Percentiles rank a stretch among this genome's conserved stretches.
Evolutionary conservation across 106 monocot species (phyloP).

Genomic region (Acorus gramineus): DNA sequence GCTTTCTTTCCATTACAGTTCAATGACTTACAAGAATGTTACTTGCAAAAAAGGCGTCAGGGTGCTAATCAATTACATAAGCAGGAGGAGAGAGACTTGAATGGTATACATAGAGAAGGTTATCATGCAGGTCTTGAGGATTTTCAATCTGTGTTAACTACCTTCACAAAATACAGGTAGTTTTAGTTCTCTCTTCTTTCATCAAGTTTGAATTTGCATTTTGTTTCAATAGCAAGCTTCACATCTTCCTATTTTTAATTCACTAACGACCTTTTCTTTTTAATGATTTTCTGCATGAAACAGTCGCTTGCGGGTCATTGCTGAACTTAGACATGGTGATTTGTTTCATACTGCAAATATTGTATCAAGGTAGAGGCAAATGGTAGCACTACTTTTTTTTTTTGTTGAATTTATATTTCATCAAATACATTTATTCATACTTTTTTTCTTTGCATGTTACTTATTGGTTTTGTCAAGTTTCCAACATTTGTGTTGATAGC

Average conservation of each 20-base stretch:
- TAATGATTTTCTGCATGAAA: neutral
- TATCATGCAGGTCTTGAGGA: conserved; percentile 85
- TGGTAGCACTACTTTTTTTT: no score
- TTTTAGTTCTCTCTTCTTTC: neutral
- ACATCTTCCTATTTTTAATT: neutral
- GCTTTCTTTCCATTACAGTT: conserved; percentile 38
- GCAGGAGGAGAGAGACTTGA: conserved; percentile 58
- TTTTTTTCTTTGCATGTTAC: no score
- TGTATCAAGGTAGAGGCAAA: conserved; percentile 59
- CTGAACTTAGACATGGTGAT: conserved; percentile 92
- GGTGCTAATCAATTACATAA: conserved; percentile 29
- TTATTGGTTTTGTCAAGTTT: no score
- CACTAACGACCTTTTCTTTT: neutral
- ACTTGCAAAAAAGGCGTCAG: conserved; percentile 75
- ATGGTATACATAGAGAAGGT: conserved; percentile 54
- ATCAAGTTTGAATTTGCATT: neutral
- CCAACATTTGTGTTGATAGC: no score
- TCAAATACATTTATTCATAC: no score
- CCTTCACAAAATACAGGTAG: conserved; percentile 89
- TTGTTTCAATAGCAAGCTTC: no score
- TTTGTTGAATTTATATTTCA: no score
- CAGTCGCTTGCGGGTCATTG: conserved; percentile 92
- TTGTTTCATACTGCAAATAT: conserved; percentile 92
- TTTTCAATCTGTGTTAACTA: conserved; percentile 94
- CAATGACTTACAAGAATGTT: conserved; percentile 93